Evolutionary conservation across 768 basidiomycete genomes (phyloP).

Genomic region (Kwoniella sp.): DNA sequence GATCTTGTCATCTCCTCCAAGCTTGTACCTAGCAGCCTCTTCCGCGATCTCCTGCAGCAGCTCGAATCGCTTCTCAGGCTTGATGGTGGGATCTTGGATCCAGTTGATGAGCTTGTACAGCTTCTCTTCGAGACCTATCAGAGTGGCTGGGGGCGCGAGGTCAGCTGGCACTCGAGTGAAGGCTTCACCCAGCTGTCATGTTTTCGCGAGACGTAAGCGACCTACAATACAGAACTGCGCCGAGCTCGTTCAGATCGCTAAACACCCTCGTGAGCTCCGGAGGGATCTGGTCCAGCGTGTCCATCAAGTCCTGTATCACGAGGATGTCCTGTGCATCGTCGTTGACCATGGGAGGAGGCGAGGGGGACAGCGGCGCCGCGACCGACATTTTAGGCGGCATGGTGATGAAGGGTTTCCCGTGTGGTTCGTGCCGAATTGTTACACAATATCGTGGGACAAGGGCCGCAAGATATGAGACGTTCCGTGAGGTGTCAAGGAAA

Average conservation of each 20-base stretch:
- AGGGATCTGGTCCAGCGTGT: conserved; percentile 88
- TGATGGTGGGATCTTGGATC: conserved; percentile 57
- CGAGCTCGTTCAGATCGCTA: conserved; percentile 94
- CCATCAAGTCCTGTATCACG: conserved; percentile 50
- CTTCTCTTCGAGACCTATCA: conserved; percentile 73
- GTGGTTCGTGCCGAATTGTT: too few species aligned
- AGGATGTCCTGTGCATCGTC: conserved; percentile 44
- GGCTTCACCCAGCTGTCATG: background rate
- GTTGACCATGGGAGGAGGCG: conserved; percentile 17
- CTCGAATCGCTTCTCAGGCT: conserved; percentile 64
- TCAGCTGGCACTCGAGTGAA: background rate
- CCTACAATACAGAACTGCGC: conserved; percentile 71
- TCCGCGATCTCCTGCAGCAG: conserved; percentile 90
- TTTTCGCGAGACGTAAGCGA: background rate
- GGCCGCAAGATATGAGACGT: too few species aligned
- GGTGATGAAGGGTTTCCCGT: too few species aligned
- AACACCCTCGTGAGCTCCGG: conserved; percentile 89
- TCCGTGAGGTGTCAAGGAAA: too few species aligned
- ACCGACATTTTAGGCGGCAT: conserved; percentile 32
- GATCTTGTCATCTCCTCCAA: conserved; percentile 97
- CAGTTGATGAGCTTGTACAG: conserved; percentile 69
- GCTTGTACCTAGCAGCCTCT: conserved; percentile 81
- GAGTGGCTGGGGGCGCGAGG: conserved; percentile 61
- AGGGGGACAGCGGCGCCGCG: conserved; percentile 8
- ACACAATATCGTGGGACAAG: too few species aligned